These are phyloP conservation scores for Borealophlyctis nickersoniae DNA, from an alignment of 192 early-diverging fungal genomes.

Conservation along the genomic window DNA sequence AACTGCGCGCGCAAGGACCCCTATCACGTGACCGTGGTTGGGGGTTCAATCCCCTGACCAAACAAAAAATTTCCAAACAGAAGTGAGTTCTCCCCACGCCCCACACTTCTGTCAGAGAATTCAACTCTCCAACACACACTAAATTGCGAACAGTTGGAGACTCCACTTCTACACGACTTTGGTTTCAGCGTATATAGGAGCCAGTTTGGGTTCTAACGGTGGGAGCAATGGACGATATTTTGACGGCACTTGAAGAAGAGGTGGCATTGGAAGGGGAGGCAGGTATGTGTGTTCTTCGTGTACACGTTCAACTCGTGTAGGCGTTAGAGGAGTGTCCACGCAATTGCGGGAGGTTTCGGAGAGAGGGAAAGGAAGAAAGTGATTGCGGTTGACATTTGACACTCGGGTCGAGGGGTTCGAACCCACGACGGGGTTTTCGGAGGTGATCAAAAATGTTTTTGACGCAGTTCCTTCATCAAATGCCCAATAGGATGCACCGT, in stretches of 20 bases:
- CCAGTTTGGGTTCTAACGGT: too few relatives aligned
- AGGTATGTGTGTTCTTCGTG: slow-evolving; percentile 36
- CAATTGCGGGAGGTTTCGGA: slow-evolving; percentile 17
- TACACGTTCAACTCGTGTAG: not conserved
- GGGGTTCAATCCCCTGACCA: too few relatives aligned
- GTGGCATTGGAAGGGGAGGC: slow-evolving; percentile 53
- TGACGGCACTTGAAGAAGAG: slow-evolving; percentile 50
- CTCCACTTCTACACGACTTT: too few relatives aligned
- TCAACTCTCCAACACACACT: too few relatives aligned
- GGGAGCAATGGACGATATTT: slow-evolving; percentile 49
- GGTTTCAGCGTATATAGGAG: too few relatives aligned
- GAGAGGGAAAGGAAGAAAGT: slow-evolving; percentile 15
- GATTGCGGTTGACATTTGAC: not conserved
- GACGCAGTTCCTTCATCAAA: not conserved
- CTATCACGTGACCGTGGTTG: too few relatives aligned
- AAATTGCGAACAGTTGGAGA: too few relatives aligned
- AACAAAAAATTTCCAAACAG: too few relatives aligned
- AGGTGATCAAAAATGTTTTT: not conserved
- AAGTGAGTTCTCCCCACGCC: too few relatives aligned
- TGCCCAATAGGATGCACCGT: slow-evolving; percentile 33
- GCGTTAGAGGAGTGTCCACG: slow-evolving; percentile 15
- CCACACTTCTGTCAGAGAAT: too few relatives aligned
- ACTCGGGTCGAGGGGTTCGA: not conserved
- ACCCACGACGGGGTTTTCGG: not conserved
- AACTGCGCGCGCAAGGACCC: too few relatives aligned